A percentile compares a stretch with the other conserved stretches of the same genome.
Evolutionary conservation across 192 early-diverging fungal genomes (phyloP).

Genomic region (Backusella westeae): DNA sequence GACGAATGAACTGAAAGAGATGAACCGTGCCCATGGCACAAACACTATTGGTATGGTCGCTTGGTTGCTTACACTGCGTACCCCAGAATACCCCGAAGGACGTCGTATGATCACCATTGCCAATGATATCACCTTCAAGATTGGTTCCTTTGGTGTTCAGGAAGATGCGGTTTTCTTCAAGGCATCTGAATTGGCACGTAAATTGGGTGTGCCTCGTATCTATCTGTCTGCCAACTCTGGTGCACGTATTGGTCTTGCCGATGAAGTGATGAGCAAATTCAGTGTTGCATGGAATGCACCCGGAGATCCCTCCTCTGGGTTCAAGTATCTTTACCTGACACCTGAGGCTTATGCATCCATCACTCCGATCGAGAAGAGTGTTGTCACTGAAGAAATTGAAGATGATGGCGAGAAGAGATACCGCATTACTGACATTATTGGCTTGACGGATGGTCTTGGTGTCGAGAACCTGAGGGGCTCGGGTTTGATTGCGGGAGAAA

Average conservation of each 20-base stretch:
- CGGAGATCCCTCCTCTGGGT: slow-evolving; percentile 79
- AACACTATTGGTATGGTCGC: slow-evolving; percentile 97
- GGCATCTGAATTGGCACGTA: slow-evolving; percentile 86
- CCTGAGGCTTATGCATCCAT: slow-evolving; percentile 65
- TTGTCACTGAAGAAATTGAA: slow-evolving; percentile 67
- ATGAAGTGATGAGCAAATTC: slow-evolving; percentile 85
- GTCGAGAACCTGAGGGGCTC: slow-evolving; percentile 96
- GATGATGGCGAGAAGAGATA: slow-evolving; percentile 76
- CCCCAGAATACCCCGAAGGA: slow-evolving; percentile 90
- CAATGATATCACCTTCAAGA: slow-evolving; percentile 97
- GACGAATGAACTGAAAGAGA: slow-evolving; percentile 64
- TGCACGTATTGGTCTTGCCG: slow-evolving; percentile 95
- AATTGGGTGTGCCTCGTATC: slow-evolving; percentile 83
- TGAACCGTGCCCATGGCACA: slow-evolving; percentile 75
- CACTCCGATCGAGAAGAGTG: slow-evolving; percentile 60
- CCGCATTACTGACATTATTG: slow-evolving; percentile 86
- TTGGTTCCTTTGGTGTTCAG: slow-evolving; percentile 92
- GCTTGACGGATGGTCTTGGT: slow-evolving; percentile 81
- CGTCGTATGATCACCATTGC: slow-evolving; percentile 89
- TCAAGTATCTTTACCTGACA: slow-evolving; percentile 90
- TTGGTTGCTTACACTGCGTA: slow-evolving; percentile 82
- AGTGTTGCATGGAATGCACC: slow-evolving; percentile 82
- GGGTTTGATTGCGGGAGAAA: slow-evolving; percentile 97
- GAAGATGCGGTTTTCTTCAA: slow-evolving; percentile 94
- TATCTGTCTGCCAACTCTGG: slow-evolving; percentile 99